Conservation (phyloP, 352 stramenopile species). For the Globisporangium yorkense region DNA sequence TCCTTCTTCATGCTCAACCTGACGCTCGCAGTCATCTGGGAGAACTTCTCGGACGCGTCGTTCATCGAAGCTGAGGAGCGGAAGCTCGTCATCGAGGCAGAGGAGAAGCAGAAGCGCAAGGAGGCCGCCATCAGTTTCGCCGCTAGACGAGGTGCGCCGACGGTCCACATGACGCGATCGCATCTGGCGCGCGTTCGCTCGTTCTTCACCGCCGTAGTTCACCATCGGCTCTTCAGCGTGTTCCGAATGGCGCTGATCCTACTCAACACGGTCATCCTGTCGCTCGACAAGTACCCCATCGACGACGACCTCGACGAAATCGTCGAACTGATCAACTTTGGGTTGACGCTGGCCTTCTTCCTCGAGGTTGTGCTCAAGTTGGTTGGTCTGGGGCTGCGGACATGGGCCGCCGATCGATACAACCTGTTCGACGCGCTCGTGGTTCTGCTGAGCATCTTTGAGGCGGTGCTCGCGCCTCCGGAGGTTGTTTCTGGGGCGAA, state of each 20-base stretch:
- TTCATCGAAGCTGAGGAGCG: conserved; percentile 48
- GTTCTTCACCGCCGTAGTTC: conserved; percentile 23
- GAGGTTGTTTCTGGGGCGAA: conserved; percentile 19
- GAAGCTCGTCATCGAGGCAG: conserved; percentile 9
- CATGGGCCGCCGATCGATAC: conserved; percentile 57
- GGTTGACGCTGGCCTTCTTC: conserved; percentile 41
- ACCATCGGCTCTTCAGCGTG: conserved; percentile 51
- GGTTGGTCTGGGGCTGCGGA: conserved; percentile 43
- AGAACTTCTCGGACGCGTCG: conserved; percentile 65
- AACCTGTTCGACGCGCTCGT: conserved; percentile 81
- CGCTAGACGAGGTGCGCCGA: neutral
- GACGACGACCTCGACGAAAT: conserved; percentile 25
- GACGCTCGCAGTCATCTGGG: conserved; percentile 87
- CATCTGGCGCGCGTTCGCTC: conserved; percentile 10
- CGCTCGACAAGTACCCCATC: conserved; percentile 73
- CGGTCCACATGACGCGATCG: conserved; percentile 1
- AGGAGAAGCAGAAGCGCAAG: conserved; percentile 24
- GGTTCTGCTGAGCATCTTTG: conserved; percentile 29
- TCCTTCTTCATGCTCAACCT: conserved; percentile 92
- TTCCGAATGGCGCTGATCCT: conserved; percentile 62
- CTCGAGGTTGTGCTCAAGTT: conserved; percentile 68
- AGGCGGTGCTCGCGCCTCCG: conserved; percentile 39
- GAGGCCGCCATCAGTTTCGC: conserved; percentile 13
- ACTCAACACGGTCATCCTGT: conserved; percentile 81
- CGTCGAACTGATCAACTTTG: conserved; percentile 64